Percentiles rank a stretch among this genome's conserved stretches.
These are phyloP conservation scores for Pneumocystis canis DNA, from an alignment of 1,139 yeast species.

Conservation along the genomic window DNA sequence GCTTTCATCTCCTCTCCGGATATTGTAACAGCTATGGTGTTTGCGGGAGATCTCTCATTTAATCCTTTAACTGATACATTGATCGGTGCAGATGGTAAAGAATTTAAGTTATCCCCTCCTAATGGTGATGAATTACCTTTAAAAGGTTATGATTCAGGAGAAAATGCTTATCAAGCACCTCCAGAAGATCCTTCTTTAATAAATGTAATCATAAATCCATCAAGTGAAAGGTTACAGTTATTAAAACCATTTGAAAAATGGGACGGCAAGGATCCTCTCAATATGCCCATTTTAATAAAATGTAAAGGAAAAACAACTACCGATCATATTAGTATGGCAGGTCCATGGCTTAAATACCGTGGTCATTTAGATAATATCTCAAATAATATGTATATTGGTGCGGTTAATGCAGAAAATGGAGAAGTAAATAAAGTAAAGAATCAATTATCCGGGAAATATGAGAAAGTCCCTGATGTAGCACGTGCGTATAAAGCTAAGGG, in stretches of 20 bases:
- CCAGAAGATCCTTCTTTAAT: slow-evolving; percentile 74
- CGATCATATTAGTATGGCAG: slow-evolving; percentile 98
- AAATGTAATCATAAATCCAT: slow-evolving; percentile 64
- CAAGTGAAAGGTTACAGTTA: slow-evolving; percentile 76
- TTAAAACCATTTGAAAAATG: slow-evolving; percentile 84
- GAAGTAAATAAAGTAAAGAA: slow-evolving; percentile 87
- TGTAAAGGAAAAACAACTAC: slow-evolving; percentile 97
- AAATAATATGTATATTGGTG: slow-evolving; percentile 99
- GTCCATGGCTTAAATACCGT: slow-evolving; percentile 99
- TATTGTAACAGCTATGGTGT: slow-evolving; percentile 88
- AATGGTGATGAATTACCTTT: slow-evolving; percentile 85
- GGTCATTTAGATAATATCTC: slow-evolving; percentile 99
- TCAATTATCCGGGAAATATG: slow-evolving; percentile 81
- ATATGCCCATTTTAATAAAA: slow-evolving; percentile 88
- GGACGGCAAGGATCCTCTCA: slow-evolving; percentile 89
- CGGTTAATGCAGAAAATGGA: slow-evolving; percentile 89
- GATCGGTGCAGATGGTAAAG: slow-evolving; percentile 88
- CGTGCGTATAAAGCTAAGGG: slow-evolving; percentile 70
- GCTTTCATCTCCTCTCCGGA: slow-evolving; percentile 98
- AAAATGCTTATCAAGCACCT: slow-evolving; percentile 95
- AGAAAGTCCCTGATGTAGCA: slow-evolving; percentile 94
- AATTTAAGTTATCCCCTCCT: slow-evolving; percentile 85
- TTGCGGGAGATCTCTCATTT: slow-evolving; percentile 95
- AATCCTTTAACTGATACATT: slow-evolving; percentile 94
- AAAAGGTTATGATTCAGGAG: slow-evolving; percentile 87